Percentiles rank a stretch among this genome's conserved stretches.
phyloP scores from a whole-genome alignment of 2,329 filamentous ascomycete genomes.

The Cryphonectria japonica region DNA sequence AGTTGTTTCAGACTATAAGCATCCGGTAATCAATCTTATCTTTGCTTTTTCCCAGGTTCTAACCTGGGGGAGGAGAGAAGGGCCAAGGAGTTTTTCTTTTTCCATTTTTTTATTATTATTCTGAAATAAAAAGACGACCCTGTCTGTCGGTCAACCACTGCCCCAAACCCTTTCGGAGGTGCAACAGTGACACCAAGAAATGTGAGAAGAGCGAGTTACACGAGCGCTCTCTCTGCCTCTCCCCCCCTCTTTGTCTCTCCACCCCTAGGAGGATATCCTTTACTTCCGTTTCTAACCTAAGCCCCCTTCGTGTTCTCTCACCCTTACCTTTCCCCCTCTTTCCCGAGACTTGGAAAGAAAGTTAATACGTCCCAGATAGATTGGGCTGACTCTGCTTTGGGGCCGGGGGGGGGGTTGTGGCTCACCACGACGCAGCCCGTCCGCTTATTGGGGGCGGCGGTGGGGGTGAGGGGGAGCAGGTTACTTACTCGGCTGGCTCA shows the following conservation, averaged over 20 bases:
- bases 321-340: constrained; percentile 7
- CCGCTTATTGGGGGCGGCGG: too few species aligned
- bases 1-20: constrained; percentile 24
- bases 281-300: not conserved
- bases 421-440: not conserved
- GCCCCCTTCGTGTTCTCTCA: constrained; percentile 7
- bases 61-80: not conserved
- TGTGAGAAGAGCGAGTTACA: not conserved
- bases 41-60: not conserved
- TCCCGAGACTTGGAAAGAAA: not conserved
- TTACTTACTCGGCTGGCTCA: not conserved
- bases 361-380: constrained; percentile 21
- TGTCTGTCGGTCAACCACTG: not conserved
- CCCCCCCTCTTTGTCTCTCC: not conserved
- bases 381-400: constrained; percentile 1
- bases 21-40: constrained; percentile 9
- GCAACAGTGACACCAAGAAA: constrained; percentile 6
- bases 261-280: not conserved
- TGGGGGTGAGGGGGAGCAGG: too few species aligned
- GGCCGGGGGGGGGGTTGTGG: not conserved
- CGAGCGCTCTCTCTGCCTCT: not conserved
- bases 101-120: not conserved
- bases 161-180: not conserved
- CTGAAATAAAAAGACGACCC: not conserved
- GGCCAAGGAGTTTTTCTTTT: not conserved